Conservation (phyloP, 2,329 filamentous ascomycete genomes). For the Pseudogymnoascus sp. region DNA sequence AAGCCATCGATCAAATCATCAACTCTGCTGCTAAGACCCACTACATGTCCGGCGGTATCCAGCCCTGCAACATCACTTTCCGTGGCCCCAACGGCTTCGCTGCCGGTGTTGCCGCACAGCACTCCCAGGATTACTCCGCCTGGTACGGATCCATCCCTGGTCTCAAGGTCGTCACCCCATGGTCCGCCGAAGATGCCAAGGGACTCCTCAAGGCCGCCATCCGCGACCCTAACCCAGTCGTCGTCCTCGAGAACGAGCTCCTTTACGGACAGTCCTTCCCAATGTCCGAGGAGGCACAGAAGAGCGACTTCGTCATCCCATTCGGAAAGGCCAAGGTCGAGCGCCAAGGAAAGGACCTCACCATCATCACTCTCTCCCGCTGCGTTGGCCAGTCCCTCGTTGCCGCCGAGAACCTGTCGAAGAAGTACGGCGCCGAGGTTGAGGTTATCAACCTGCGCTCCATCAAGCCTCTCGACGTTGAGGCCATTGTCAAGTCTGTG, state of each 20-base stretch:
- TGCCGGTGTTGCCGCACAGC: constrained; percentile 88
- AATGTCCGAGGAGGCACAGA: constrained; percentile 94
- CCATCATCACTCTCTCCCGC: constrained; percentile 88
- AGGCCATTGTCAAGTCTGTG: constrained; percentile 90
- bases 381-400: constrained; percentile 87
- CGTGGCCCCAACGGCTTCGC: constrained; percentile 98
- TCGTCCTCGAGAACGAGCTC: constrained; percentile 78
- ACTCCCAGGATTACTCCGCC: constrained; percentile 96
- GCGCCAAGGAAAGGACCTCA: constrained; percentile 89
- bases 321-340: constrained; percentile 99
- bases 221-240: constrained; percentile 93
- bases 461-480: constrained; percentile 91
- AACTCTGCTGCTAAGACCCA: constrained; percentile 99
- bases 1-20: constrained; percentile 98
- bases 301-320: constrained; percentile 91
- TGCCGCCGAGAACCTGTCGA: constrained; percentile 85
- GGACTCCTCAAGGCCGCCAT: constrained; percentile 96
- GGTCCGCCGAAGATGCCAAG: constrained; percentile 97
- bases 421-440: constrained; percentile 90
- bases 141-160: constrained; percentile 99
- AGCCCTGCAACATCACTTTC: constrained; percentile 99
- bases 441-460: constrained; percentile 98
- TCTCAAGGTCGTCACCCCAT: constrained; percentile 92
- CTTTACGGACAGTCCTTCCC: constrained; percentile 94
- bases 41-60: constrained; percentile 99